Percentiles rank a stretch among this genome's conserved stretches.
Conservation (phyloP, 805 yeast species). For the Spathaspora hagerdaliae region DNA sequence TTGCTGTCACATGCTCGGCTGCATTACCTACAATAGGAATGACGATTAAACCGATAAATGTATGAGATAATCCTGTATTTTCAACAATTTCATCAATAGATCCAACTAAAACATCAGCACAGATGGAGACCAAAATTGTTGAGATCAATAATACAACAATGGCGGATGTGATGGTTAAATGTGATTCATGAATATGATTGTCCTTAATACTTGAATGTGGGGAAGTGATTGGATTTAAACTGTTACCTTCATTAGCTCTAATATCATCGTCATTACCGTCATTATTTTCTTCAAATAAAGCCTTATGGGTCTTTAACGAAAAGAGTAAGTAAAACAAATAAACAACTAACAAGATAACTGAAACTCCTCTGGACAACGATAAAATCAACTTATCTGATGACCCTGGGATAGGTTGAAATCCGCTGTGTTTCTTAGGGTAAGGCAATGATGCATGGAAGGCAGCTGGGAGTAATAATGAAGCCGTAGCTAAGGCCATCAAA, state of each 20-base stretch:
- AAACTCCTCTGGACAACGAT: slow-evolving; percentile 78
- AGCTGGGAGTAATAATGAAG: slow-evolving; percentile 89
- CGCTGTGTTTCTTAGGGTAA: slow-evolving; percentile 29
- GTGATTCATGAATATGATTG: slow-evolving; percentile 18
- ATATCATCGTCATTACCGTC: background rate
- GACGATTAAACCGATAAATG: slow-evolving; percentile 89
- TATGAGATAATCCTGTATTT: slow-evolving; percentile 82
- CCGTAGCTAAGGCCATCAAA: slow-evolving; percentile 83
- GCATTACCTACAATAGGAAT: slow-evolving; percentile 98
- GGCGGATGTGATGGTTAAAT: slow-evolving; percentile 52
- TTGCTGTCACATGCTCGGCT: slow-evolving; percentile 97
- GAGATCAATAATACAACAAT: slow-evolving; percentile 53
- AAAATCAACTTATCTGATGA: slow-evolving; percentile 50
- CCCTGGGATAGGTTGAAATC: slow-evolving; percentile 34
- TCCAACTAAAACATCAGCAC: slow-evolving; percentile 92
- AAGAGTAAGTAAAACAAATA: slow-evolving; percentile 78
- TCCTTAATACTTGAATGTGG: background rate
- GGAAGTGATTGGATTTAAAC: background rate
- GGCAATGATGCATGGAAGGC: slow-evolving; percentile 87
- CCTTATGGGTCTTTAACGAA: slow-evolving; percentile 84
- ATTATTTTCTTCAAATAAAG: slow-evolving; percentile 56
- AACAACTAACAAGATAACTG: slow-evolving; percentile 70
- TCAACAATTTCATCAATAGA: slow-evolving; percentile 88
- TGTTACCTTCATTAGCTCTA: slow-evolving; percentile 18
- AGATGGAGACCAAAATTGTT: slow-evolving; percentile 77